Percentiles rank a stretch among this genome's conserved stretches.
phyloP scores from a whole-genome alignment of 225 moss, liverwort and hornwort species.

The Antitrichia curtipendula region DNA sequence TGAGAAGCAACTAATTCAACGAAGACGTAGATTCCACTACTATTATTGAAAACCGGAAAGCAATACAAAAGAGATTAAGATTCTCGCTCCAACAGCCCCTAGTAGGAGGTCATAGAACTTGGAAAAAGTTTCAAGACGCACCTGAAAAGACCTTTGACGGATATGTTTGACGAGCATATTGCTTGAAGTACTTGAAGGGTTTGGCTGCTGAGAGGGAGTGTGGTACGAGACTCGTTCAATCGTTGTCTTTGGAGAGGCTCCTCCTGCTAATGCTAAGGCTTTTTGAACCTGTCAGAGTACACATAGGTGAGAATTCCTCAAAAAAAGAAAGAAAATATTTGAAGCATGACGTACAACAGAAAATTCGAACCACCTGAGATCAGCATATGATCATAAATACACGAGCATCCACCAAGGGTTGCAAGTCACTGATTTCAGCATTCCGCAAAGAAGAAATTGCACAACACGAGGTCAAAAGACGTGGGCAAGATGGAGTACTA shows the following conservation, averaged over 20 bases:
- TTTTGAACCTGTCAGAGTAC: conserved; percentile 43
- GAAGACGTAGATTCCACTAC: not conserved
- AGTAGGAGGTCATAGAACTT: not conserved
- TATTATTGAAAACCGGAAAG: not conserved
- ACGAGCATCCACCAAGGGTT: not conserved
- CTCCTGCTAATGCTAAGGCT: conserved; percentile 65
- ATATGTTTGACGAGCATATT: conserved; percentile 19
- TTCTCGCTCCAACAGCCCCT: not conserved
- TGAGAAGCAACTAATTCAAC: not conserved
- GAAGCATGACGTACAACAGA: not conserved
- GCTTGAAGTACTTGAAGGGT: conserved; percentile 16
- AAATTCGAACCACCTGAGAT: not conserved
- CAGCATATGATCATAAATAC: not conserved
- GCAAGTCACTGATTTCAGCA: not conserved
- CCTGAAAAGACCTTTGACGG: conserved; percentile 41
- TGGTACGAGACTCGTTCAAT: conserved; percentile 64
- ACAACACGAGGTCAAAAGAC: not conserved
- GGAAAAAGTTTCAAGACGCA: not conserved
- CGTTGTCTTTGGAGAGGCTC: conserved; percentile 79
- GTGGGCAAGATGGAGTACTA: not conserved
- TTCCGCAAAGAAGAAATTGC: not conserved
- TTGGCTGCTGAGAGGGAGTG: conserved; percentile 42
- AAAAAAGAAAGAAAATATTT: not conserved
- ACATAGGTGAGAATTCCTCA: not conserved
- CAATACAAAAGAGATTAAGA: not conserved